Evolutionary conservation across 768 basidiomycete species (phyloP), one percentile per base, ranked within the genome.

Genomic region (Psilocybe subaeruginosa): DNA sequence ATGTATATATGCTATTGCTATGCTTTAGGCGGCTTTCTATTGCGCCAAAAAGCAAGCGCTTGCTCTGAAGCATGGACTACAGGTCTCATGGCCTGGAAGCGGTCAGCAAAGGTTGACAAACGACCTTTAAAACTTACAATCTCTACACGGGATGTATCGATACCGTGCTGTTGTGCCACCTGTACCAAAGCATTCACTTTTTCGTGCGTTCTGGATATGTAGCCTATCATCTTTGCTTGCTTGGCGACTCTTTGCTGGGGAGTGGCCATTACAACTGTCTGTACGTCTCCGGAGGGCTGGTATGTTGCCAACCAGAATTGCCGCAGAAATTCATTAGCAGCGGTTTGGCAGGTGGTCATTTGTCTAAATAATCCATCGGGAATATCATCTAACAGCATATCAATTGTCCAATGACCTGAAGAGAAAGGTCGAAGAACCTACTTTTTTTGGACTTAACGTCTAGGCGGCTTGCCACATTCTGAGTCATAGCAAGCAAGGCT

Each of bases 221-320:
- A 97, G 2, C 81, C 85, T 4, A 86, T 85, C 96, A 99, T 97
- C 77, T 93, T 96, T 6, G 85, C 83, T 0, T 90, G 91, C 70
- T 95, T 94, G 4, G 85, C 81, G 1, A 85, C 82, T 65, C 89
- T 87, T 69, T 97, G 92, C 0, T 84, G 81, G 2, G 87, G 82
- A 0, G 87, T 88, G 2, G 85, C 77, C 0, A 76, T 66, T 4
- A 78, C 76, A 2, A 84, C 71, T 0, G 82, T 79, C 56, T 83
- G 82, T 16, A 78, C 67, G 52, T 91, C 91, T 16, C 82, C 77
- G 0, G 82, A 74, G 5, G 90, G 86, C 4, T 95, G 96, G 64
- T 94, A 91, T 53, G 92, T 84, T 1, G 94, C 85, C 2, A 89
- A 83, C 95, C 96, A 99, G 72, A 95, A 98, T 72, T 99, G 97